Evolutionary conservation across 495 filamentous ascomycete species (phyloP), one percentile per base, ranked within the genome.

Genomic region (Lindgomyces ingoldianus): DNA sequence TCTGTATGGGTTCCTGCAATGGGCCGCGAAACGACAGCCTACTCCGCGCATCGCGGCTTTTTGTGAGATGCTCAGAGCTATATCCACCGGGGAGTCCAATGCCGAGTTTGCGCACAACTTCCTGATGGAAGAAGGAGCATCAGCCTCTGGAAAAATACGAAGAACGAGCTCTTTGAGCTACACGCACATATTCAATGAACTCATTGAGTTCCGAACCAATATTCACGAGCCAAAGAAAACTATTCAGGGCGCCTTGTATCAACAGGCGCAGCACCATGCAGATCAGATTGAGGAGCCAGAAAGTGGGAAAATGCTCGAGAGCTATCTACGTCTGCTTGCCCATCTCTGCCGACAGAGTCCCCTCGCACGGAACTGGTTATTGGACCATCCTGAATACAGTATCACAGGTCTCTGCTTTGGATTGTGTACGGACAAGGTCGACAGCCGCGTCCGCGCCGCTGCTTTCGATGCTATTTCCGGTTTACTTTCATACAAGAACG

Each of bases 31-130:
- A 64, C 83, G 93, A 65, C 91, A 93, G 65, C 94, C 94, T 8
- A 96, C 95, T 4, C 94, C 94, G 18, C 85, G 95, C 29, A 91
- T 91, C 55, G 92, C 91, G 70, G 92, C 93, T 16, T 98, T 97
- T 69, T 97, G 93, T 74, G 96, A 97, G 74, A 89, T 98, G 86
- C 80, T 99, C 10, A 87, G 90, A 69, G 85, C 91, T 1, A 83
- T 99, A 51, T 90, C 95, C 0, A 82, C 86, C 36, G 90, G 90
- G 33, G 85, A 90, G 55, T 84, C 89, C 52, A 90, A 88, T 67
- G 93, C 92, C 11, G 84, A 85, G 39, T 79, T 88, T 21, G 91
- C 91, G 1, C 93, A 99, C 73, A 81, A 83, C 47, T 99, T 99
- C 68, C 81, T 99, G 29, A 81, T 90, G 11, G 94, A 97, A 63